A percentile compares a stretch with the other conserved stretches of the same genome.
These are phyloP conservation scores for Tremella yokohamensis DNA, from an alignment of 768 basidiomycete genomes.

Conservation along the genomic window DNA sequence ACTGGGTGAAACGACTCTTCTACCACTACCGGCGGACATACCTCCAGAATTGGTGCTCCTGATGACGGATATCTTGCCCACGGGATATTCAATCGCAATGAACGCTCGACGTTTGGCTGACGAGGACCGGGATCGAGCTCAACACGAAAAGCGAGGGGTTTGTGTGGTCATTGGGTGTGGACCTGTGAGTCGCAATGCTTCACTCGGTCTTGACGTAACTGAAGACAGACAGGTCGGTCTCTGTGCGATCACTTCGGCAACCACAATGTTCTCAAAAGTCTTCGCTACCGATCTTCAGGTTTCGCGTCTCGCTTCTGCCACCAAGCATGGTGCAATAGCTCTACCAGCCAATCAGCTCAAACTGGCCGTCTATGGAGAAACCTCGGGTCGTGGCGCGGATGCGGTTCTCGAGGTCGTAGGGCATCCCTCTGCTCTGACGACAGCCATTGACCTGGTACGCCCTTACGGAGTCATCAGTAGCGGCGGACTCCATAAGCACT, in stretches of 20 bases:
- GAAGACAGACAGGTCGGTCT: conserved; percentile 30
- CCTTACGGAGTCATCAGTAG: conserved; percentile 45
- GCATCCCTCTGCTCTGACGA: conserved; percentile 35
- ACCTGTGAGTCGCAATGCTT: conserved; percentile 36
- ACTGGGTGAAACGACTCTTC: conserved; percentile 38
- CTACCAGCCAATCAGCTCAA: conserved; percentile 28
- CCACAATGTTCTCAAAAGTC: conserved; percentile 45
- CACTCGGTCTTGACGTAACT: too few relatives aligned
- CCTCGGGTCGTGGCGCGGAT: conserved; percentile 47
- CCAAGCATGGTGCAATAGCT: conserved; percentile 50
- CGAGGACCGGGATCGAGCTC: conserved; percentile 19
- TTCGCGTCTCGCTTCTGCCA: conserved; percentile 33
- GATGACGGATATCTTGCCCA: conserved; percentile 50
- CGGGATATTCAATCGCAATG: conserved; percentile 42
- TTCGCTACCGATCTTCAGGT: conserved; percentile 36
- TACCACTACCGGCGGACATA: conserved; percentile 33
- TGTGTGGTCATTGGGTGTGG: conserved; percentile 52
- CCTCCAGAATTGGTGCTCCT: conserved; percentile 33
- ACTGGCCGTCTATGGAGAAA: conserved; percentile 25
- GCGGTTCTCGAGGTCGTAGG: conserved; percentile 52
- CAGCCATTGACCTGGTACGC: conserved; percentile 47
- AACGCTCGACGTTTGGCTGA: conserved; percentile 43
- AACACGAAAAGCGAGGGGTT: conserved; percentile 17
- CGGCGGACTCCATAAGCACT: conserved; percentile 40
- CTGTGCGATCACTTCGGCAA: conserved; percentile 50